Percentiles rank a stretch among this genome's conserved stretches.
Conservation (phyloP, 441 rosid species). For the Erysimum cheiri region DNA sequence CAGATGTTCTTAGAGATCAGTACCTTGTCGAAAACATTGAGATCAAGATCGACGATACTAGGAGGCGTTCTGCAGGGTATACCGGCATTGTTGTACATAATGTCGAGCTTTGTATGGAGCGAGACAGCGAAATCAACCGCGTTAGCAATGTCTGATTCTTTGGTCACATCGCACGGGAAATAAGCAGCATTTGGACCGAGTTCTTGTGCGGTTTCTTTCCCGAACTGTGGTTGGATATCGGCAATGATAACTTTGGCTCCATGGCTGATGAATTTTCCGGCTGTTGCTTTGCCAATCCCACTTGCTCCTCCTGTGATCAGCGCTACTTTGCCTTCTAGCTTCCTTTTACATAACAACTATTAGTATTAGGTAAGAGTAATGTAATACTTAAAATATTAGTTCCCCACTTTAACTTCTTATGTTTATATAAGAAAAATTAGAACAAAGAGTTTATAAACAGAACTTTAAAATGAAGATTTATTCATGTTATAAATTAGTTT, state of each 20-base stretch:
- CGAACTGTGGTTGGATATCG: conserved; percentile 64
- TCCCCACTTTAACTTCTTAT: not conserved
- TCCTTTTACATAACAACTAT: conserved; percentile 46
- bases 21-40: conserved; percentile 61
- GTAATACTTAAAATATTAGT: not conserved
- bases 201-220: conserved; percentile 57
- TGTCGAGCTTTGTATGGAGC: conserved; percentile 58
- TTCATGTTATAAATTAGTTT: no score
- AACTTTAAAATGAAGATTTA: no score
- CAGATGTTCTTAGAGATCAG: not conserved
- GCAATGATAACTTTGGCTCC: conserved; percentile 89
- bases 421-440: not conserved
- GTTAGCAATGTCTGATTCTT: conserved; percentile 68
- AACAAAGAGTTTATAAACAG: no score
- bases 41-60: conserved; percentile 73
- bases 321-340: conserved; percentile 86
- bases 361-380: not conserved
- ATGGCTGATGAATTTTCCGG: conserved; percentile 64
- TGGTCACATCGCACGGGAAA: conserved; percentile 68
- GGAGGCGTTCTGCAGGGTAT: conserved; percentile 64
- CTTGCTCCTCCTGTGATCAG: conserved; percentile 91
- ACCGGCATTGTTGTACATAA: conserved; percentile 91
- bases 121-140: conserved; percentile 74
- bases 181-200: conserved; percentile 72
- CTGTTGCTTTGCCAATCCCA: conserved; percentile 86